Conservation (phyloP, 148 eudicot genomes). For the Spergularia bocconei region DNA sequence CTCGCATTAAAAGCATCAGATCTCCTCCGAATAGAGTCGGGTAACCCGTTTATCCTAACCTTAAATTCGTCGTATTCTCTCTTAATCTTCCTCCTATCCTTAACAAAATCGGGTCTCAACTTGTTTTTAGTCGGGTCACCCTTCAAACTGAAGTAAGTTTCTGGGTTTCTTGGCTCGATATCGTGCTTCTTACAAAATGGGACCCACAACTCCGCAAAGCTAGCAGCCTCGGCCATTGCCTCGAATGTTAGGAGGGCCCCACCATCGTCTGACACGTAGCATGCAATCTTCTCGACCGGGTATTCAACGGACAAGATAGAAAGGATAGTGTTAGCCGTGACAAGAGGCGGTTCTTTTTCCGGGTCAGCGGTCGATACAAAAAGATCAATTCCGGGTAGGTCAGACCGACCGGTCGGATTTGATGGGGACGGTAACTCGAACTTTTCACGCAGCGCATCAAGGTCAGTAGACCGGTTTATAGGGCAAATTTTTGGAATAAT, state of each 20-base stretch:
- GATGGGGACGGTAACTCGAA: slow-evolving; percentile 67
- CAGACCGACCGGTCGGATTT: slow-evolving; percentile 77
- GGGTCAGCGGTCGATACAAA: slow-evolving; percentile 96
- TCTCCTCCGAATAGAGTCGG: slow-evolving; percentile 52
- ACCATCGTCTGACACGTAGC: slow-evolving; percentile 92
- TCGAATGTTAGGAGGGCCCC: slow-evolving; percentile 85
- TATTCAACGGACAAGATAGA: slow-evolving; percentile 88
- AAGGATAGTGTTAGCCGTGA: slow-evolving; percentile 81
- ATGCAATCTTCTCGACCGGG: slow-evolving; percentile 88
- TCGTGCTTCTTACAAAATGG: slow-evolving; percentile 78
- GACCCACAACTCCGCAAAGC: slow-evolving; percentile 84
- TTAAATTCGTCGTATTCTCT: slow-evolving; percentile 66
- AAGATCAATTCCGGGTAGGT: slow-evolving; percentile 83
- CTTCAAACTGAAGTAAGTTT: slow-evolving; percentile 76
- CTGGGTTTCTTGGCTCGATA: slow-evolving; percentile 95
- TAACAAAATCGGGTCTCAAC: slow-evolving; percentile 48
- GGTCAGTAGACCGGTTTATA: slow-evolving; percentile 57
- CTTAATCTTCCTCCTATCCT: slow-evolving; percentile 51
- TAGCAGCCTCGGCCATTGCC: slow-evolving; percentile 77
- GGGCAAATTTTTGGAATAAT: slow-evolving; percentile 73
- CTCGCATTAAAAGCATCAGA: slow-evolving; percentile 37
- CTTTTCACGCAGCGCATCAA: slow-evolving; percentile 55
- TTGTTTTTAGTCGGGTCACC: slow-evolving; percentile 35
- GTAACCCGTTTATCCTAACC: slow-evolving; percentile 55
- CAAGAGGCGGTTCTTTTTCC: slow-evolving; percentile 88